A percentile compares a stretch with the other conserved stretches of the same genome.
These are phyloP conservation scores for Hypoxylon intermedium DNA, from an alignment of 495 filamentous ascomycete genomes.

Conservation along the genomic window DNA sequence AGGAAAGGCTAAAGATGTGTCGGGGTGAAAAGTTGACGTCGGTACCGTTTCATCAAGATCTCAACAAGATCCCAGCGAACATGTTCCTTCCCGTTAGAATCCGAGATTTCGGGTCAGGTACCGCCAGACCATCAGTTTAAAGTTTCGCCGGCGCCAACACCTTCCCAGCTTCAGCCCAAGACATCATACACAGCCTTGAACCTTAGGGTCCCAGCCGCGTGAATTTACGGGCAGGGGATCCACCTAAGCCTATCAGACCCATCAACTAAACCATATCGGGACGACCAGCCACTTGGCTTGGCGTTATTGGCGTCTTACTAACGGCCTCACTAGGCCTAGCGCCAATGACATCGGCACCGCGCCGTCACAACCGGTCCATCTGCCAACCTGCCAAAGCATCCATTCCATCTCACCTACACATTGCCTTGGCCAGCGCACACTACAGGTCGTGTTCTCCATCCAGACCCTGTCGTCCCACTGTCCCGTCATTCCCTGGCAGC, in stretches of 20 bases:
- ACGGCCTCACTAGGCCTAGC: constrained; percentile 3
- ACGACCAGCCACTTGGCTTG: constrained; percentile 22
- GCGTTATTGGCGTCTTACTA: constrained; percentile 21
- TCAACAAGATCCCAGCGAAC: constrained; percentile 10
- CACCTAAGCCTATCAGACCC: neutral
- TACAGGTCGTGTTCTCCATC: constrained; percentile 19
- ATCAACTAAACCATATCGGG: neutral
- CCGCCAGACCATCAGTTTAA: no score
- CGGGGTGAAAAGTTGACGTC: no score
- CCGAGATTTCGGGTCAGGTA: constrained; percentile 15
- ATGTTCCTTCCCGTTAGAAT: constrained; percentile 4
- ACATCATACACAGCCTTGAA: constrained; percentile 18
- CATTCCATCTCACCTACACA: constrained; percentile 19
- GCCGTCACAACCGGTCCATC: constrained; percentile 1
- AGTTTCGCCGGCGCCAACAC: no score
- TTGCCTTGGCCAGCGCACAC: constrained; percentile 24
- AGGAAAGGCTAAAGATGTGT: no score
- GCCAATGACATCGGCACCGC: constrained; percentile 16
- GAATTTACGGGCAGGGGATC: constrained; percentile 4
- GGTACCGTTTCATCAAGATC: neutral
- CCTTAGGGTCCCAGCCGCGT: no score
- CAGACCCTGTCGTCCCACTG: constrained; percentile 27
- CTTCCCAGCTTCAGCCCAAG: neutral
- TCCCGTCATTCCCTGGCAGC: constrained; percentile 5
- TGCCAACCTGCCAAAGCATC: constrained; percentile 9